Conservation (phyloP, 495 filamentous ascomycete genomes). For the Aspergillus carlsbadensis region DNA sequence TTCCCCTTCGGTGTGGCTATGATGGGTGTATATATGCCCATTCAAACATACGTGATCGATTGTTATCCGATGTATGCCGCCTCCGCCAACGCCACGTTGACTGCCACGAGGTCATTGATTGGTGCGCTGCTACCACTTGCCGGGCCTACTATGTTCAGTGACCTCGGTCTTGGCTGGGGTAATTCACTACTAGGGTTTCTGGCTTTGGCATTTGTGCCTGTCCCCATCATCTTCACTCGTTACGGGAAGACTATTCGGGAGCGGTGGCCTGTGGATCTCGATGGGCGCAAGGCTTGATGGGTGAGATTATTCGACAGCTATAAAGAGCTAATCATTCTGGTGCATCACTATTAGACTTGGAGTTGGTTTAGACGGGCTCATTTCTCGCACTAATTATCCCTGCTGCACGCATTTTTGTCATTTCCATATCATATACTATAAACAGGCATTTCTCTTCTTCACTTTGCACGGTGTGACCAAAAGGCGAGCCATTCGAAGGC, state of each 20-base stretch:
- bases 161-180: constrained; percentile 64
- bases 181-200: constrained; percentile 66
- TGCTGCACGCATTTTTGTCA: too few species aligned
- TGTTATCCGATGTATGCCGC: constrained; percentile 47
- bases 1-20: constrained; percentile 23
- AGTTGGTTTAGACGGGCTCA: too few species aligned
- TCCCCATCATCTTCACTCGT: constrained; percentile 30
- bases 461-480: too few species aligned
- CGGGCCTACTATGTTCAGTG: constrained; percentile 59
- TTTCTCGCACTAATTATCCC: too few species aligned
- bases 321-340: too few species aligned
- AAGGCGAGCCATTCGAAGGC: too few species aligned
- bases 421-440: too few species aligned
- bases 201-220: constrained; percentile 49
- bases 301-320: too few species aligned
- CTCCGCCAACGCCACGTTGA: constrained; percentile 56
- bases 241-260: constrained; percentile 21
- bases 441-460: too few species aligned
- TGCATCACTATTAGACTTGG: too few species aligned
- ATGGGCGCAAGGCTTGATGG: too few species aligned
- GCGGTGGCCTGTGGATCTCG: too few species aligned
- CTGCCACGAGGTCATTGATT: constrained; percentile 54
- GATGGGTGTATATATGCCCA: constrained; percentile 28
- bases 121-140: constrained; percentile 65
- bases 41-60: constrained; percentile 39